Evolutionary conservation across 2,329 filamentous ascomycete genomes (phyloP), one percentile per base, ranked within the genome.

Genomic region (Penicillium sp.): DNA sequence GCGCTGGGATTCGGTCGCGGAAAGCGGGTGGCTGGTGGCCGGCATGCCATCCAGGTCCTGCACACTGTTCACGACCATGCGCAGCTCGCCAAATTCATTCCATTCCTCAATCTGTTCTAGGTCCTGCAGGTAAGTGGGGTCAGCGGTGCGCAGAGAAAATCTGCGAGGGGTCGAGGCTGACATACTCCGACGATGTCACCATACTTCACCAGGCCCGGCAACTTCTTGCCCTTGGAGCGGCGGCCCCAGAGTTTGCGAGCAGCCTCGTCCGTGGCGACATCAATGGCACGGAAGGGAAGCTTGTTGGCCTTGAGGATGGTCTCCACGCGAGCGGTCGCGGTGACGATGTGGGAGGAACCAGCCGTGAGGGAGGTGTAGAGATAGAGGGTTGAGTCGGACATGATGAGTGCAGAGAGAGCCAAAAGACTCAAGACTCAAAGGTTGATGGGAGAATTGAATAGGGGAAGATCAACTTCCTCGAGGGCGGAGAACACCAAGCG

Each of bases 1-100:
- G 38, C 52, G 45, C 9, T 59, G 53, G 17, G 60, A 49, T 17
- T 54, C 60, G 26, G 49, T 41, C 26, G 58, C 45, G 16, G 54
- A 16, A 47, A 39, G 8, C 18, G 54, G 45, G 39, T 50, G 47
- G 47, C 55, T 64, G 43, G 53, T 62, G 48, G 53, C 57, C 10
- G 57, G 53, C 39, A 64, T 56, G 20, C 56, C 54, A 33, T 61
- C 56, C 18, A 65, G 47, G 38, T 65, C 63, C 57, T 58, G 45
- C 32, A 64, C 57, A 39, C 57, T 68, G 29, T 74, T 75, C 56
- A 97, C 81, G 57, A 91, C 85, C 68, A 91, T 81, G 66, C 89
- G 88, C 47, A 98, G 79, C 70, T 97, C 91, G 68, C 89, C 89
- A 68, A 94, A 96, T 66, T 98, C 93, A 72, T 98, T 98, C 93